Conservation (phyloP, 495 filamentous ascomycete species). For the Aspergillus ostianus region DNA sequence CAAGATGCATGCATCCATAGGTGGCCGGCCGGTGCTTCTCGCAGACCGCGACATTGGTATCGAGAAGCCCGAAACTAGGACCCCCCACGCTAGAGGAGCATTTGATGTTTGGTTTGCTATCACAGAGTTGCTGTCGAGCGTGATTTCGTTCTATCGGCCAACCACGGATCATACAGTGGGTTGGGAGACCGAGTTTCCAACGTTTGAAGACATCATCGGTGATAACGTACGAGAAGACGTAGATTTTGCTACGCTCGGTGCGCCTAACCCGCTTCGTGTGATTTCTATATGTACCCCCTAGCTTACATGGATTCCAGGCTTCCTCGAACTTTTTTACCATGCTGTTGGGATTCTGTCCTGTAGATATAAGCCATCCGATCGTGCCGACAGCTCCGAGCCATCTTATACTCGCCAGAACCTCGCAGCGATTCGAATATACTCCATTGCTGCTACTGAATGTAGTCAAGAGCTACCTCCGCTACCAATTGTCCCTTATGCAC, state of each 20-base stretch:
- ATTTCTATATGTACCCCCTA: background rate
- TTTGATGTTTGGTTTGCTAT: conserved; percentile 54
- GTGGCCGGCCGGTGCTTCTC: conserved; percentile 63
- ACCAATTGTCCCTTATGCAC: conserved; percentile 66
- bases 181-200: conserved; percentile 58
- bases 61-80: conserved; percentile 23
- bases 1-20: conserved; percentile 60
- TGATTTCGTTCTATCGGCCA: conserved; percentile 68
- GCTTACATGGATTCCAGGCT: conserved; percentile 34
- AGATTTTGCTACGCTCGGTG: conserved; percentile 33
- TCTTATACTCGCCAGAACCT: conserved; percentile 62
- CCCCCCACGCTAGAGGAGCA: conserved; percentile 23
- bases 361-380: conserved; percentile 40
- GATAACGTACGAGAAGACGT: conserved; percentile 27
- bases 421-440: conserved; percentile 62
- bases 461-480: conserved; percentile 53
- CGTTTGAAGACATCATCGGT: conserved; percentile 69
- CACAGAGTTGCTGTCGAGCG: conserved; percentile 57
- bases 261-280: background rate
- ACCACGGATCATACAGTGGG: conserved; percentile 41
- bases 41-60: conserved; percentile 62
- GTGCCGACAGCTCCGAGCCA: conserved; percentile 34
- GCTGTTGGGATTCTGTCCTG: conserved; percentile 63
- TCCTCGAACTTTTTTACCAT: conserved; percentile 69
- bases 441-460: conserved; percentile 55